Base-by-base conservation (phyloP, 2,329 filamentous ascomycete species). In the Penicillium sp. region DNA sequence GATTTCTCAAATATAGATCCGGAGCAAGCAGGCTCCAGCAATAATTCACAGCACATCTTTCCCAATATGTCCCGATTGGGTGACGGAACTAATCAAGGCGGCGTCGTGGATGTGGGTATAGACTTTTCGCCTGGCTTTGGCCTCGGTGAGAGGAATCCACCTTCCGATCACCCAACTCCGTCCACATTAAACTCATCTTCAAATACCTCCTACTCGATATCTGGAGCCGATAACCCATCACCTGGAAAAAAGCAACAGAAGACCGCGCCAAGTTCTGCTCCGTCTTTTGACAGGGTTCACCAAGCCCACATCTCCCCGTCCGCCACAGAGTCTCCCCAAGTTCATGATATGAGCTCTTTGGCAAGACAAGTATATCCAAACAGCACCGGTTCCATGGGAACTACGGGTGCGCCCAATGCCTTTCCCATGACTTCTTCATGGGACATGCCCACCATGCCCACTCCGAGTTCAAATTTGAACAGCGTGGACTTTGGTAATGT, bases 161-260 rank as follows among this genome's bases (percentile, higher is more conserved):
- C 53, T 6, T 68, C 66, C 3, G 65, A 67, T 28, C 63, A 69
- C 28, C 60, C 65, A 9, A 68, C 65, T 4, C 65, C 68, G 10
- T 63, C 61, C 6, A 68, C 66, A 3, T 44, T 67, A 38, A 66
- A 66, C 18, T 63, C 66, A n/a, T 68, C 64, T 5, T 67, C 67
- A 16, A 69, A 67, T 36, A 63, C 59, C 3, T 67, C 67, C 11
- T 63, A 63, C 42, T 63, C 64, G 0, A 61, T 65, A 10, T 55
- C 55, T 3, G 60, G 55, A n/a, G 24, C 47, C 1, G 64, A 68
- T 29, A 55, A 63, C 6, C 50, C 57, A 14, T 61, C 63, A 2
- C 59, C 59, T 24, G 50, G 50, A 16, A 56, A 57, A 37, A 53
- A 60, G 36, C 50, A 57, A 34, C 52, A 59, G 41, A 60, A 55